These are phyloP conservation scores for Melastoma candidum DNA, from an alignment of 441 rosid genomes.

Conservation along the genomic window DNA sequence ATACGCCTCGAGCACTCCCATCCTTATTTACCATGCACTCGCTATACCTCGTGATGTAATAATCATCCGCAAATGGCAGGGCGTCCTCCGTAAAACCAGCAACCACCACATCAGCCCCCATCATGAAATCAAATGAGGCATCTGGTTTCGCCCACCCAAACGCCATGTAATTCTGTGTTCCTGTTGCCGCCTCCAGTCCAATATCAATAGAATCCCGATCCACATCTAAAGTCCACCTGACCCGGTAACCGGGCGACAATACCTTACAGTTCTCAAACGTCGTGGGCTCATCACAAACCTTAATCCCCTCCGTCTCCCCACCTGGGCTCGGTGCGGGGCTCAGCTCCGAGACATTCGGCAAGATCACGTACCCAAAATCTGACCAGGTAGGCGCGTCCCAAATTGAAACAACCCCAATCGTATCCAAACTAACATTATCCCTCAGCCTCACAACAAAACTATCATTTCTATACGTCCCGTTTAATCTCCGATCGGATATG, in stretches of 20 bases:
- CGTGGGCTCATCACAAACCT: constrained; percentile 30
- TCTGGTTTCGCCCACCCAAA: constrained; percentile 82
- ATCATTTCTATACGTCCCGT: constrained; percentile 53
- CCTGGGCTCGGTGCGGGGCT: constrained; percentile 22
- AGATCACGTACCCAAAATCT: constrained; percentile 71
- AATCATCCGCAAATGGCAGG: constrained; percentile 73
- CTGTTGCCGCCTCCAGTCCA: constrained; percentile 70
- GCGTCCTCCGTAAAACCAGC: constrained; percentile 68
- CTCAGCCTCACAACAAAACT: constrained; percentile 45
- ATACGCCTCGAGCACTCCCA: constrained; percentile 65
- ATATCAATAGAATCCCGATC: constrained; percentile 54
- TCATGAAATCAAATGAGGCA: constrained; percentile 41
- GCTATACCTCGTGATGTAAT: constrained; percentile 52
- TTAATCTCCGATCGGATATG: constrained; percentile 52
- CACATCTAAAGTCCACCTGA: constrained; percentile 71
- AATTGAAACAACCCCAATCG: constrained; percentile 45
- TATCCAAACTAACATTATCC: constrained; percentile 55
- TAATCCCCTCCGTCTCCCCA: constrained; percentile 15
- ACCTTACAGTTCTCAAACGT: constrained; percentile 78
- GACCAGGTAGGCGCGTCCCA: constrained; percentile 72
- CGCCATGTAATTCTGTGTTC: constrained; percentile 66
- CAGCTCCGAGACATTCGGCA: constrained; percentile 32
- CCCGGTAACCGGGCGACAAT: constrained; percentile 49
- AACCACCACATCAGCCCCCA: constrained; percentile 69
- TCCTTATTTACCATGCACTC: constrained; percentile 58